These are phyloP conservation scores for Adansonia madagascariensis DNA, from an alignment of 441 rosid species.

Conservation along the genomic window DNA sequence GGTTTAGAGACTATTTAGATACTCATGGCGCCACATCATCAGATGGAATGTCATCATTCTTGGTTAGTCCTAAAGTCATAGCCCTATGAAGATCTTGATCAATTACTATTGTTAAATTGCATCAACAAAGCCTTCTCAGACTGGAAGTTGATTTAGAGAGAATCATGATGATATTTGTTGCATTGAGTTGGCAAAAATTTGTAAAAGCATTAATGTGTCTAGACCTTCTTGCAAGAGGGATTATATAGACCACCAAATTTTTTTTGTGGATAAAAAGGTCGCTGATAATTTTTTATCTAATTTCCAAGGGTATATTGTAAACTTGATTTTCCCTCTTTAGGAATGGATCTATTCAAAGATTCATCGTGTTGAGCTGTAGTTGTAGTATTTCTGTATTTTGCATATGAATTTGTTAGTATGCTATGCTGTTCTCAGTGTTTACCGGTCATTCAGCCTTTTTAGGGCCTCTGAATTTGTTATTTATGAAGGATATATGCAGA, in stretches of 20 bases:
- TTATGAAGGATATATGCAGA: not conserved
- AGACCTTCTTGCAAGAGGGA: not conserved
- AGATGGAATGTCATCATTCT: slow-evolving; percentile 95
- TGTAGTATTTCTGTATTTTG: not conserved
- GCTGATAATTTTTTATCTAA: not conserved
- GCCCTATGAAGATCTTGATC: slow-evolving; percentile 12
- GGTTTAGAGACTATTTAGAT: slow-evolving; percentile 97
- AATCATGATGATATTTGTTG: slow-evolving; percentile 15
- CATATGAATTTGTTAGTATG: not conserved
- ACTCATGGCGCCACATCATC: slow-evolving; percentile 92
- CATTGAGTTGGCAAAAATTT: not conserved
- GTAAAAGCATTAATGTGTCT: not conserved
- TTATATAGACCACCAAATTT: not conserved
- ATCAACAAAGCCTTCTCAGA: not conserved
- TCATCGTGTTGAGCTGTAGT: not conserved
- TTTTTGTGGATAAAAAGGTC: not conserved
- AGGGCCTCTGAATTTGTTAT: slow-evolving; percentile 5
- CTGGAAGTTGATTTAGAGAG: not conserved
- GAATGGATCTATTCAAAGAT: slow-evolving; percentile 14
- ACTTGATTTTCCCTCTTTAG: not conserved
- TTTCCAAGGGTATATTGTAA: not conserved
- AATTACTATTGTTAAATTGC: not conserved
- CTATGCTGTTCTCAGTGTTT: slow-evolving; percentile 1
- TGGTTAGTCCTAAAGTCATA: slow-evolving; percentile 59
- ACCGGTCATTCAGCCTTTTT: not conserved